Base-by-base conservation (phyloP, 768 basidiomycete species). In the Dendrothele bispora region DNA sequence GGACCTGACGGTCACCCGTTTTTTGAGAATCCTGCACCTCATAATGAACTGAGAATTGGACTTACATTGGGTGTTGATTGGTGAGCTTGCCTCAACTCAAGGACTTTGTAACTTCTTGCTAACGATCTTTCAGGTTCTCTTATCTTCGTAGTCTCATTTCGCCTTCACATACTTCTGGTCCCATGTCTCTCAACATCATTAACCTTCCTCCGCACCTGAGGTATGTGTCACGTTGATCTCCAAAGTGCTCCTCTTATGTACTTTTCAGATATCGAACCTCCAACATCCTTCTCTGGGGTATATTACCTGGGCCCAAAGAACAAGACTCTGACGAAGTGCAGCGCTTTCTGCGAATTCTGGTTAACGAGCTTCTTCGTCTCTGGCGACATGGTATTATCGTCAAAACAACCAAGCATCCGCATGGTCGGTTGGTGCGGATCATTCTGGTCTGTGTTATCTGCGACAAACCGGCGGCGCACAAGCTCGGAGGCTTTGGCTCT, bases 381-480 rank as follows among this genome's bases (percentile, higher is more conserved):
- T 65, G 64, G 56, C 21, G 38, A 7, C 28, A 60, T 4, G 66
- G 65, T 1, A 57, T 65, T 3, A 25, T 22, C 1, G 42, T 65
- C 4, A 28, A 34, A 0, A 68, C 59, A 2, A 46, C 54, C 5
- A 54, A 50, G n/a, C 60, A 49, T 48, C 62, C 63, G 7, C 15
- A 61, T 42, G 68, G 68, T 0, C 60, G 64, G 0, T 57, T 57
- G 0, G 58, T 70, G 6, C 57, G 66, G 0, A 58, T 70, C 3
- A 57, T 63, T 1, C 52, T 71, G 0, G 58, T 70, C 4, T 65
- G 61, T 0, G 52, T 73, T 7, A 52, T 65, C 5, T 73, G 71
- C 35, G 65, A 71, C 42, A 68, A n/a, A n/a, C n/a, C n/a, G n/a
- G n/a, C n/a, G n/a, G n/a, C n/a, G n/a, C n/a, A n/a, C n/a, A n/a